Base-by-base conservation (phyloP, 83 land plant genomes). In the Diphasiastrum complanatum region DNA sequence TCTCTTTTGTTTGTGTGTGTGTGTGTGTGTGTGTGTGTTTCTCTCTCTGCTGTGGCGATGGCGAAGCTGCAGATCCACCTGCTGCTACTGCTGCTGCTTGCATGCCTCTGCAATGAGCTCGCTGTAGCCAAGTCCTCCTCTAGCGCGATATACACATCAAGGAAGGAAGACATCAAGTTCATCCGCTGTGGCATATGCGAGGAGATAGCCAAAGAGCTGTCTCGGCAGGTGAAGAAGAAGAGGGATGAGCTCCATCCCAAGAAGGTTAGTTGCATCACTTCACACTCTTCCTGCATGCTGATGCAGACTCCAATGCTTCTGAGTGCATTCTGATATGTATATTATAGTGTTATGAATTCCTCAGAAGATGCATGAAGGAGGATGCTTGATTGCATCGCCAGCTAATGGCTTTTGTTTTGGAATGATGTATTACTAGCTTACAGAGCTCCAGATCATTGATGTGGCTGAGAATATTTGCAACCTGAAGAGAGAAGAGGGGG, bases 391-490 rank as follows among this genome's bases (percentile, higher is more conserved):
- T 14, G 14, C 14, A 38, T 38, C 43, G n/a, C n/a, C n/a, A n/a
- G n/a, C n/a, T n/a, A n/a, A n/a, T 38, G 43, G 14, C 14, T 8
- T 38, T 38, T 38, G 14, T 8, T 8, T 38, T 38, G 12, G 14
- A 38, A 38, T 49, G 52, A 40, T 28, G 37, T 28, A 33, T 55
- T 6, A 24, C 5, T 75, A 88, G 98, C 66, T 89, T 25, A 77
- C 99, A 37, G 99, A 95, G 74, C 76, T 62, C 58, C 65, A 95
- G 63, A 82, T 95, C 19, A 95, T 95, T 58, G 99, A 89, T 50
- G 65, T 89, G 1, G 73, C 87, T 12, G 99, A 95, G 78, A 95
- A 95, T 79, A 81, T 95, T 3, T 95, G 99, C 66, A 89, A 89
- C 73, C 48, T 95, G 80, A 95, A 95, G 89, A 80, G 83, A 66